Base-by-base conservation (phyloP, 1,284 basidiomycete genomes). In the Leccinum angustisporum region DNA sequence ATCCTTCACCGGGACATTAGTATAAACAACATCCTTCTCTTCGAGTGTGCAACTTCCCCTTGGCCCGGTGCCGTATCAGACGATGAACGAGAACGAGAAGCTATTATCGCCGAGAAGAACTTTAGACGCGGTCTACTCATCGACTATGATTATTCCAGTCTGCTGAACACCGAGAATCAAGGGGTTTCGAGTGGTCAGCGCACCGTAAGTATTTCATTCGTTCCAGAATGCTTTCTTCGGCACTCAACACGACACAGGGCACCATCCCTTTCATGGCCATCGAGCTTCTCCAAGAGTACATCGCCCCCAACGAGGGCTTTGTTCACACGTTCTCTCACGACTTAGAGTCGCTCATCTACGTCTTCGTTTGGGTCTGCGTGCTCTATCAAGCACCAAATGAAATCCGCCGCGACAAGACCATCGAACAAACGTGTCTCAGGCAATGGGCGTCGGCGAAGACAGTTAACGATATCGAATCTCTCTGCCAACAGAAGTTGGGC, bases 261-360 rank as follows among this genome's bases (percentile, higher is more conserved):
- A 58, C 36, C 2, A 58, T 54, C 5, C 57, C 21, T 3, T 58
- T 58, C 9, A 58, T 58, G 57, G 27, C 36, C 5, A 30, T 58
- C 9, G 5, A 54, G 5, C 33, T 58, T 34, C 50, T 58, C 4
- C 5, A 11, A 10, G n/a, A 54, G n/a, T 55, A 31, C 27, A 25
- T 31, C 21, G 11, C 34, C 4, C 33, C 11, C 21, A 6, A 3
- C 11, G n/a, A 18, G 11, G 31, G 5, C 33, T 54, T 54, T 16
- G 18, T 54, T 5, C 21, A 54, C n/a, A 54, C 21, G 7, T 54
- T 54, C 13, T 36, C 33, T 10, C 53, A 54, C 33, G 21, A 54
- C 53, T 31, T 54, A 4, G 11, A 54, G n/a, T 54, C 33, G 1
- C 53, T 54, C 6, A 54, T 54, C 33, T 54, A 54, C 9, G 16